Conservation (phyloP, 2,329 filamentous ascomycete genomes). For the Penicillium sp. region DNA sequence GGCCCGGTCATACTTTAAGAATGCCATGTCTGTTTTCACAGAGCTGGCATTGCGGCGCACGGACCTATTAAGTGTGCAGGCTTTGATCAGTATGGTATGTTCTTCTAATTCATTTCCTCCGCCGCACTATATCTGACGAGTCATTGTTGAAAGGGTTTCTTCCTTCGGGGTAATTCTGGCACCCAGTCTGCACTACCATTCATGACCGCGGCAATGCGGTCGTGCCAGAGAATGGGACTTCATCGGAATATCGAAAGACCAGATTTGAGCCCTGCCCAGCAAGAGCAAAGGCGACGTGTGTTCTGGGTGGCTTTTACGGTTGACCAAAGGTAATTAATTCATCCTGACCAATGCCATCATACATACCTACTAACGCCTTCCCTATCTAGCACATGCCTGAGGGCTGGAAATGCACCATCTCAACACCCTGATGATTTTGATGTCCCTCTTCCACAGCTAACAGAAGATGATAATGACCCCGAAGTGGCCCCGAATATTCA, state of each 20-base stretch:
- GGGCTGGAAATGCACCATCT: slow-evolving; percentile 65
- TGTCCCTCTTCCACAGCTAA: slow-evolving; percentile 83
- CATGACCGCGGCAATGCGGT: slow-evolving; percentile 80
- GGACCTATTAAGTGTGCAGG: slow-evolving; percentile 88
- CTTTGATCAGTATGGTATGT: slow-evolving; percentile 76
- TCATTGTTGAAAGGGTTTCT: slow-evolving; percentile 58
- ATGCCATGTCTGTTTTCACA: slow-evolving; percentile 85
- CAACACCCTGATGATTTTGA: slow-evolving; percentile 83
- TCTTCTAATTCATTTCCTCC: not conserved
- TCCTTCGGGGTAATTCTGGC: slow-evolving; percentile 91
- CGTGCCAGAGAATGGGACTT: slow-evolving; percentile 87
- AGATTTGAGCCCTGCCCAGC: slow-evolving; percentile 83
- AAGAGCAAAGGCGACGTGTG: slow-evolving; percentile 77
- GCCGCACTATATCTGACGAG: not conserved
- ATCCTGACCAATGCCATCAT: not conserved
- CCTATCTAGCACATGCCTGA: slow-evolving; percentile 57
- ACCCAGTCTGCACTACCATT: slow-evolving; percentile 87
- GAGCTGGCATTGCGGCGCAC: slow-evolving; percentile 92
- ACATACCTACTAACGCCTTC: not conserved
- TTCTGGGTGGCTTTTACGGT: slow-evolving; percentile 74
- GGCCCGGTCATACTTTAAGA: slow-evolving; percentile 91
- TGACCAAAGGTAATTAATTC: slow-evolving; percentile 60
- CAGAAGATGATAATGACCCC: slow-evolving; percentile 84
- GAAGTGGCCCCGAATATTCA: slow-evolving; percentile 83
- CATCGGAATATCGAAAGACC: slow-evolving; percentile 88